Conservation (phyloP, 140 eudicot genomes). For the Bidens hawaiensis region DNA sequence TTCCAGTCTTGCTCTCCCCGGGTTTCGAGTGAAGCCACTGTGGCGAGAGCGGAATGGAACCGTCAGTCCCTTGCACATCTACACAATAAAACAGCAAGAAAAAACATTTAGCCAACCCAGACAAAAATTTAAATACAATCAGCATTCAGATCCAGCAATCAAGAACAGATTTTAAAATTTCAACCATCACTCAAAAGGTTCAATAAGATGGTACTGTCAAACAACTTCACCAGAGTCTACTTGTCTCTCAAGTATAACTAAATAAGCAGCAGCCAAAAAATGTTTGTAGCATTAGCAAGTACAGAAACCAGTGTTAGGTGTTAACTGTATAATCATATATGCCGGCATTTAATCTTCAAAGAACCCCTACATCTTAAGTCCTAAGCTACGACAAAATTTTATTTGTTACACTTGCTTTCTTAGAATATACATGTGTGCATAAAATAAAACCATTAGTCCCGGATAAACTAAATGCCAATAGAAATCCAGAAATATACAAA, state of each 20-base stretch:
- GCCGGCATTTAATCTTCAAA: conserved; percentile 5
- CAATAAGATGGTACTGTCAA: not conserved
- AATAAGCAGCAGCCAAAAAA: not conserved
- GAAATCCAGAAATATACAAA: not conserved
- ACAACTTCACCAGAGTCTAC: not conserved
- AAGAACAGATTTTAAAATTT: too few species aligned
- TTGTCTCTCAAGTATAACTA: not conserved
- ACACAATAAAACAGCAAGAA: conserved; percentile 25
- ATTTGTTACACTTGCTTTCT: not conserved
- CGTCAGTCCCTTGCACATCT: conserved; percentile 73
- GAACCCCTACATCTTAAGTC: not conserved
- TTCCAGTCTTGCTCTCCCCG: conserved; percentile 76
- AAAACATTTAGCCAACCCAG: not conserved
- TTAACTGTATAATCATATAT: too few species aligned
- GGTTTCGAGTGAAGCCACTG: conserved; percentile 96
- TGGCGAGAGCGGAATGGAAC: conserved; percentile 89
- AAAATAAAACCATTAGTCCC: not conserved
- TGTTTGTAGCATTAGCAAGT: not conserved
- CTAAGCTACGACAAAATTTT: not conserved
- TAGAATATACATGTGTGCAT: not conserved
- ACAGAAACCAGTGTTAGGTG: not conserved
- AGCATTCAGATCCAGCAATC: not conserved
- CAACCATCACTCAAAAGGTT: not conserved
- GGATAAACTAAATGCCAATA: not conserved
- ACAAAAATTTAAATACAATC: not conserved